Percentiles rank a stretch among this genome's conserved stretches.
phyloP scores from a whole-genome alignment of 495 filamentous ascomycete species.

The Daldinia caldariorum region DNA sequence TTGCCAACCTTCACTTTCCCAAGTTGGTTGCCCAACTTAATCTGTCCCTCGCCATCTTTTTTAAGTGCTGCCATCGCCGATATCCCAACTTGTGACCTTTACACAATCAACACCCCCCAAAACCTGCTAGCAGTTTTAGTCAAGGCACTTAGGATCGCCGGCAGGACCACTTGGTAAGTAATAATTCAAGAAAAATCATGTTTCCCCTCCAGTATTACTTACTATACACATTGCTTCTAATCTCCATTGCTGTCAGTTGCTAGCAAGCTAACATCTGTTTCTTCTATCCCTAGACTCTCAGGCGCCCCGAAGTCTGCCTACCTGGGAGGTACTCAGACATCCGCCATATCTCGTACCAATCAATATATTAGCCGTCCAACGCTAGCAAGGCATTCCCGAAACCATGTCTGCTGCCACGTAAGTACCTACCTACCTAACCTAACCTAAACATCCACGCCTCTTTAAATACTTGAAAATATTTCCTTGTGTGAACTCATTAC shows the following conservation, averaged over 20 bases:
- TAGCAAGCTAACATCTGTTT: neutral
- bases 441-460: neutral
- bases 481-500: neutral
- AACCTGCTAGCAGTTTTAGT: neutral
- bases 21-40: neutral
- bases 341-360: too few relatives aligned
- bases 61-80: neutral
- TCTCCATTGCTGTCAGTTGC: neutral
- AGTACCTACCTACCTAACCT: too few relatives aligned
- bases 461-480: neutral
- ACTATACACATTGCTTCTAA: neutral
- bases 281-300: neutral
- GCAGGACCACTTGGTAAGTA: neutral
- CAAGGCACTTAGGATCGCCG: neutral
- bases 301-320: neutral
- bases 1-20: neutral
- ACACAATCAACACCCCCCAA: neutral
- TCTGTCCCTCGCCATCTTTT: neutral
- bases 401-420: slow-evolving; percentile 2
- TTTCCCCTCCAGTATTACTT: neutral
- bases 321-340: too few relatives aligned
- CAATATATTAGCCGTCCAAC: neutral
- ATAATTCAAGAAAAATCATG: neutral
- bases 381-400: neutral
- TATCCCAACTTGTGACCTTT: neutral